Evolutionary conservation across 176 grass and related monocot genomes (phyloP).

Genomic region (Chloris gayana): DNA sequence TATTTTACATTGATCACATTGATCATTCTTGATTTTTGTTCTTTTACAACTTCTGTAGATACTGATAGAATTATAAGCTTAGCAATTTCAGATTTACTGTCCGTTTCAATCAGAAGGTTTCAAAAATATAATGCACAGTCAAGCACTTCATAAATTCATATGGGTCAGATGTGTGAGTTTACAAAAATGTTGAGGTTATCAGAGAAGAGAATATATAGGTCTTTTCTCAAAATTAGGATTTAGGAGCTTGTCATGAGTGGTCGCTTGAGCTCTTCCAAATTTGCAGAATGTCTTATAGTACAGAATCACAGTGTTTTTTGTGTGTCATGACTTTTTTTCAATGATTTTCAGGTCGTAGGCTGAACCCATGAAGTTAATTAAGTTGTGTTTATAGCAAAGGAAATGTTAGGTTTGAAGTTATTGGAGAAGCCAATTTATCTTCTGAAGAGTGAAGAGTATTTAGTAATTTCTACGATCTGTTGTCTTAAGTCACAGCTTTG

Average conservation of each 20-base stretch:
- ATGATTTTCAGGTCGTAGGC: constrained; percentile 39
- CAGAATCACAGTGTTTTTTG: not conserved
- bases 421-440: constrained; percentile 19
- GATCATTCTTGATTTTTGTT: not conserved
- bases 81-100: not conserved
- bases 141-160: not conserved
- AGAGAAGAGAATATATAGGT: not conserved
- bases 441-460: constrained; percentile 25
- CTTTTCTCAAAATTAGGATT: not conserved
- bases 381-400: constrained; percentile 36
- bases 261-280: not conserved
- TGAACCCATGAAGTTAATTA: constrained; percentile 31
- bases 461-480: constrained; percentile 26
- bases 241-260: not conserved
- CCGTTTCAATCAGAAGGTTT: not conserved
- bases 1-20: constrained; percentile 1
- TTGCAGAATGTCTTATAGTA: not conserved
- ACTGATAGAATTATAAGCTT: not conserved
- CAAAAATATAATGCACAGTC: not conserved
- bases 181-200: not conserved
- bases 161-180: not conserved
- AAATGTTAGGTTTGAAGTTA: constrained; percentile 18
- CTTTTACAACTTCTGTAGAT: not conserved
- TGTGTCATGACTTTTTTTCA: too few relatives aligned
- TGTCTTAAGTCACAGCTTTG: constrained; percentile 27